These are phyloP conservation scores for Dianthus caryophyllus DNA, from an alignment of 148 eudicot species.

Conservation along the genomic window DNA sequence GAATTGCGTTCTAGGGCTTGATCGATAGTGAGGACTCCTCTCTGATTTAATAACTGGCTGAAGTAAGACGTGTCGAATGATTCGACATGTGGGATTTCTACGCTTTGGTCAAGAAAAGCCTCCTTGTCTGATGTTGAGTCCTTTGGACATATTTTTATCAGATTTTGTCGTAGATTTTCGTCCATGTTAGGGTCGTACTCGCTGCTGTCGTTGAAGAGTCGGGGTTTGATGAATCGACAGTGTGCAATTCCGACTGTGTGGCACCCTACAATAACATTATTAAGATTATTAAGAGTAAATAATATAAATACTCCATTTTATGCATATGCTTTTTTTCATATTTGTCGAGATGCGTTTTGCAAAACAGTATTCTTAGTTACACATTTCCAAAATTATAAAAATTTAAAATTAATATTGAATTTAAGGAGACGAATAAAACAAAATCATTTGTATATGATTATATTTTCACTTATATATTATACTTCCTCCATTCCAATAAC, in stretches of 20 bases:
- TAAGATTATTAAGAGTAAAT: no score
- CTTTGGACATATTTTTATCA: neutral
- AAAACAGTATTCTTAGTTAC: no score
- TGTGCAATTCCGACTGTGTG: constrained; percentile 1
- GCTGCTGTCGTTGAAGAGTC: neutral
- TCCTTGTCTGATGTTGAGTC: neutral
- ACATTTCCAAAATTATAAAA: no score
- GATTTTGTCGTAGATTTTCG: neutral
- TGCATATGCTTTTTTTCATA: no score
- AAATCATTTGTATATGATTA: no score
- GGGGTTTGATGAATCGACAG: neutral
- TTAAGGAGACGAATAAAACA: no score
- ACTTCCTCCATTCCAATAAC: no score
- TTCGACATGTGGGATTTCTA: neutral
- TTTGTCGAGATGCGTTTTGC: no score
- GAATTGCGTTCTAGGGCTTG: neutral
- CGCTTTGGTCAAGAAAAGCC: constrained; percentile 5
- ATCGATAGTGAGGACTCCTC: constrained; percentile 10
- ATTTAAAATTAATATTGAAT: no score
- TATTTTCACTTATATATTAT: no score
- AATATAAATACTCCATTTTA: no score
- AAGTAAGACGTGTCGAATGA: neutral
- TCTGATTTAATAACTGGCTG: neutral
- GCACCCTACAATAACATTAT: no score
- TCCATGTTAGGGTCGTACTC: constrained; percentile 1